Evolutionary conservation across 192 early-diverging fungal genomes (phyloP).

Genomic region (Coemansia biformis): DNA sequence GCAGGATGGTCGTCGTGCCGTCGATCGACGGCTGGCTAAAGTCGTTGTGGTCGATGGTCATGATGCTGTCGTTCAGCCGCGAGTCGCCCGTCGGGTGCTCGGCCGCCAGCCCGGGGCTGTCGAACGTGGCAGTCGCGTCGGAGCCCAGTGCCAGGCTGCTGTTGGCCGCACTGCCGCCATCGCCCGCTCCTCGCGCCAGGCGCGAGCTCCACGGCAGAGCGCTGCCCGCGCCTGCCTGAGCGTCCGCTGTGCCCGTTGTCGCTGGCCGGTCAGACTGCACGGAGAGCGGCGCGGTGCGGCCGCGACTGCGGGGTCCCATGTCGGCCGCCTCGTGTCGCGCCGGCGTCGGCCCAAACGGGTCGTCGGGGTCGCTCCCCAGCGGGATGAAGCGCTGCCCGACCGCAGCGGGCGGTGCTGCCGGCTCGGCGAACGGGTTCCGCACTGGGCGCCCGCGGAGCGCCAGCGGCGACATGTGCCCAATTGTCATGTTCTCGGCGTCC

Average conservation of each 20-base stretch:
- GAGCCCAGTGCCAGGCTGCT: slow-evolving; percentile 10
- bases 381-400: slow-evolving; percentile 14
- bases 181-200: neutral
- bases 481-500: slow-evolving; percentile 45
- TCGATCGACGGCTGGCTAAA: slow-evolving; percentile 21
- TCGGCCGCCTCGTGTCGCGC: neutral
- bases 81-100: slow-evolving; percentile 10
- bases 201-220: slow-evolving; percentile 11
- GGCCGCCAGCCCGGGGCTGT: slow-evolving; percentile 6
- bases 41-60: slow-evolving; percentile 17
- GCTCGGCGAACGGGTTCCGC: slow-evolving; percentile 2
- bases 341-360: slow-evolving; percentile 44
- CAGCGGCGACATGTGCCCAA: slow-evolving; percentile 45
- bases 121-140: slow-evolving; percentile 33
- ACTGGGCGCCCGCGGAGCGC: slow-evolving; percentile 20
- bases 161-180: slow-evolving; percentile 7
- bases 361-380: slow-evolving; percentile 25
- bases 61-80: slow-evolving; percentile 23
- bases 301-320: neutral
- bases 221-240: neutral
- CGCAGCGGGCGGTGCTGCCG: neutral
- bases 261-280: slow-evolving; percentile 11
- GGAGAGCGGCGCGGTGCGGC: slow-evolving; percentile 1
- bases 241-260: no score
- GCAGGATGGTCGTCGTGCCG: slow-evolving; percentile 41